These are phyloP conservation scores for Ilex asprella DNA, from an alignment of 257 asterid species.

Conservation along the genomic window DNA sequence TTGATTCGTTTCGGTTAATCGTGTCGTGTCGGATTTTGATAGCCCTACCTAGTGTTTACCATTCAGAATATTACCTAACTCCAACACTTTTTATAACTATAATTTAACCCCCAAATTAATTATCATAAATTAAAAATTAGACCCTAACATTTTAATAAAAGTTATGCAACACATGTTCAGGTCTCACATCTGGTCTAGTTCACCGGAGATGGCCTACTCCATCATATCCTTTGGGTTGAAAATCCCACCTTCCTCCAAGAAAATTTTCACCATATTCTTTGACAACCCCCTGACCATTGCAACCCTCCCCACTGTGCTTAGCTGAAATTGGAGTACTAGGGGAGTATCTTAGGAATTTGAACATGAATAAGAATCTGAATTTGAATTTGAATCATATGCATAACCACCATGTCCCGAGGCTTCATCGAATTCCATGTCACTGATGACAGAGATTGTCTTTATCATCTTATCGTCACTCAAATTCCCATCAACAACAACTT, in stretches of 20 bases:
- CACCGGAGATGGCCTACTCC: conserved; percentile 47
- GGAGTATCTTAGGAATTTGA: conserved; percentile 28
- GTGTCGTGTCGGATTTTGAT: too few species aligned
- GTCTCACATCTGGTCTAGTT: conserved; percentile 18
- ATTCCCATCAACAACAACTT: conserved; percentile 29
- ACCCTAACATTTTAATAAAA: too few species aligned
- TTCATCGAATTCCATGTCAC: conserved; percentile 53
- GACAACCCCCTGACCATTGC: conserved; percentile 54
- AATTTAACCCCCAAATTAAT: too few species aligned
- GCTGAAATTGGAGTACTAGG: conserved; percentile 41
- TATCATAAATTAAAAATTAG: too few species aligned
- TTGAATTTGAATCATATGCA: too few species aligned
- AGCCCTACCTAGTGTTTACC: too few species aligned
- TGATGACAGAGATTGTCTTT: conserved; percentile 43
- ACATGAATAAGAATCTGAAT: too few species aligned
- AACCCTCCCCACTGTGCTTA: conserved; percentile 34
- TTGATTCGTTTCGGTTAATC: too few species aligned
- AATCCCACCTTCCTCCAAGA: conserved; percentile 41
- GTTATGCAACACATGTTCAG: too few species aligned
- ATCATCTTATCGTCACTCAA: conserved; percentile 35
- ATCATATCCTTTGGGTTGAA: conserved; percentile 27
- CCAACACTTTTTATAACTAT: too few species aligned
- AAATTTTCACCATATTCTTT: conserved; percentile 38
- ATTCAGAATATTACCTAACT: too few species aligned
- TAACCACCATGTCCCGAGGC: conserved; percentile 20